Evolutionary conservation across 768 basidiomycete species (phyloP).

Genomic region (Dacryopinax spathularia): DNA sequence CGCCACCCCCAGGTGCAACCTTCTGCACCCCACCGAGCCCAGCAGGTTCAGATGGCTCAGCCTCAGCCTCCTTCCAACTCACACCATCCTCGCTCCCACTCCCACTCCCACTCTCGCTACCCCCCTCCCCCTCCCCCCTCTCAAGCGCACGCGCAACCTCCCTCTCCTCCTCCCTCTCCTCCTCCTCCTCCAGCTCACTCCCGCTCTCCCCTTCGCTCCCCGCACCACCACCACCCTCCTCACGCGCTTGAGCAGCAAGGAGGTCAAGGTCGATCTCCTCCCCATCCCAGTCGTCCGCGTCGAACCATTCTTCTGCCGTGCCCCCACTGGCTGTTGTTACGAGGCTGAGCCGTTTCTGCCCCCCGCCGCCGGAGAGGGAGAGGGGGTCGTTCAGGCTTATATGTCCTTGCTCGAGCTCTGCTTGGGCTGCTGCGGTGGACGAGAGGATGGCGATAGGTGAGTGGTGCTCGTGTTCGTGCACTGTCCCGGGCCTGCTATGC

Average conservation of each 20-base stretch:
- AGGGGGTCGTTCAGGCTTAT: neutral
- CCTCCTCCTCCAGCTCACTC: conserved; percentile 21
- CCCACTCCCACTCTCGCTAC: no score
- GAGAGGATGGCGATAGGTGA: neutral
- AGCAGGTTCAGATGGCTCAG: no score
- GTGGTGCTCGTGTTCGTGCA: neutral
- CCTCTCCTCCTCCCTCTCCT: conserved; percentile 7
- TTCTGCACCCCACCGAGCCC: no score
- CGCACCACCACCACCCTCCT: no score
- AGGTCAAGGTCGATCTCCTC: conserved; percentile 29
- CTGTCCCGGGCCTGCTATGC: conserved; percentile 21
- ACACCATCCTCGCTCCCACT: no score
- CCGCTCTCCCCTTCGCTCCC: no score
- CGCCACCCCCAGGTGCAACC: neutral
- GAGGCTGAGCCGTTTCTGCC: neutral
- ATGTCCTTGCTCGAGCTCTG: neutral
- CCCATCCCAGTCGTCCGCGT: conserved; percentile 10
- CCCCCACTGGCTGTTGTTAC: neutral
- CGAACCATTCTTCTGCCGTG: conserved; percentile 5
- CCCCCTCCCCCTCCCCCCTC: neutral
- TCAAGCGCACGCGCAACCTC: conserved; percentile 4
- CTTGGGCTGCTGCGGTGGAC: neutral
- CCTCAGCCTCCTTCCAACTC: neutral
- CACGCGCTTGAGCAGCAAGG: no score
- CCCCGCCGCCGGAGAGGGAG: no score